Percentiles rank a stretch among this genome's conserved stretches.
These are phyloP conservation scores for Amorphotheca resinae DNA, from an alignment of 495 filamentous ascomycete genomes.

Conservation along the genomic window DNA sequence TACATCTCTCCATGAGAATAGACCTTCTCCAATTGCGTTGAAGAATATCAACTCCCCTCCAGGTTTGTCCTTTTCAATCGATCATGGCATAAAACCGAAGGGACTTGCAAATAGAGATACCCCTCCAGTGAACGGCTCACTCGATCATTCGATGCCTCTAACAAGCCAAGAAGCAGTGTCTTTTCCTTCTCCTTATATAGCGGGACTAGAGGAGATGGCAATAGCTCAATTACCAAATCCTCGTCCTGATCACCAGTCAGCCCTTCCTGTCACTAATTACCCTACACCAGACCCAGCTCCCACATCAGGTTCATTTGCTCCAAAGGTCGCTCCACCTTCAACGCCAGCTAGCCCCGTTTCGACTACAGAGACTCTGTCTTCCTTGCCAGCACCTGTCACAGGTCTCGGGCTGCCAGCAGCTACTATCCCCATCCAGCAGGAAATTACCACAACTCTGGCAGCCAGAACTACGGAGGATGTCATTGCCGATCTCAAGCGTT, in stretches of 20 bases:
- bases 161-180: too few species aligned
- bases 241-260: too few species aligned
- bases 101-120: neutral
- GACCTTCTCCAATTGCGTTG: neutral
- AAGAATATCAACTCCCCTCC: neutral
- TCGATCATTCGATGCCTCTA: too few species aligned
- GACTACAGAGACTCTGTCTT: neutral
- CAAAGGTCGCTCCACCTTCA: neutral
- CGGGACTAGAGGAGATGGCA: too few species aligned
- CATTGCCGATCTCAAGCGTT: constrained; percentile 18
- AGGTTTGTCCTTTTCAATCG: neutral
- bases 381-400: neutral
- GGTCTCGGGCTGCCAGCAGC: neutral
- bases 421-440: neutral
- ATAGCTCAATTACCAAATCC: too few species aligned
- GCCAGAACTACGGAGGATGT: constrained; percentile 14
- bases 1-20: neutral
- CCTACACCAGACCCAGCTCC: too few species aligned
- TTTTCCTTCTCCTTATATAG: too few species aligned
- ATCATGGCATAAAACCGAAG: too few species aligned
- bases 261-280: too few species aligned
- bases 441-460: constrained; percentile 4
- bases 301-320: neutral
- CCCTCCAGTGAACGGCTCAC: neutral
- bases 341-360: neutral